These are phyloP conservation scores for Aspergillus fischeri DNA, from an alignment of 2,329 filamentous ascomycete species.

Conservation along the genomic window DNA sequence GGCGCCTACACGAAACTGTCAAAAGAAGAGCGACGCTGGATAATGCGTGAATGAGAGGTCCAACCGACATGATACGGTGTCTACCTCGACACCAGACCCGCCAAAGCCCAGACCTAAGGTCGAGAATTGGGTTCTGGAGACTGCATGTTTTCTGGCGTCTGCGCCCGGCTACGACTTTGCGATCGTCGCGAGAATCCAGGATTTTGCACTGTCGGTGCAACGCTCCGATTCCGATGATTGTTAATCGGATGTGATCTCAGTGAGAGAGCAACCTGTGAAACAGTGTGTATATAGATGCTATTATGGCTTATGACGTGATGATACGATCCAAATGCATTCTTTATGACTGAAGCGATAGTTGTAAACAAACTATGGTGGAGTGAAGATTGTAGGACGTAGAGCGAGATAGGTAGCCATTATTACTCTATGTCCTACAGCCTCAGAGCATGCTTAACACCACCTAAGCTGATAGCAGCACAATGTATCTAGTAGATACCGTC, in stretches of 20 bases:
- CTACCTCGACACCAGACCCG: background rate
- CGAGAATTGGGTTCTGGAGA: background rate
- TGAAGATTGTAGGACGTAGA: background rate
- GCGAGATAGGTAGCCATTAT: background rate
- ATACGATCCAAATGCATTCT: conserved; percentile 11
- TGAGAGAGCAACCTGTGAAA: conserved; percentile 1
- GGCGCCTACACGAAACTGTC: conserved; percentile 44
- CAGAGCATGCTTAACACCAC: background rate
- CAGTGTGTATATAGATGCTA: conserved; percentile 16
- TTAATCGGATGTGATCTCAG: conserved; percentile 2
- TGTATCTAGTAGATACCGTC: background rate
- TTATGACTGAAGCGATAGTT: conserved; percentile 3
- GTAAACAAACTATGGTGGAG: conserved; percentile 7
- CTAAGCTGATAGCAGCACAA: background rate
- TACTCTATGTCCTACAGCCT: background rate
- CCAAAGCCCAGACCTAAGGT: background rate
- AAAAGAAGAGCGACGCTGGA: conserved; percentile 46
- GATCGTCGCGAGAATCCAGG: background rate
- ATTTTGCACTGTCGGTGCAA: background rate
- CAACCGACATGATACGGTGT: background rate
- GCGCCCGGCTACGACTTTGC: conserved; percentile 5
- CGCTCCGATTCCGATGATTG: background rate
- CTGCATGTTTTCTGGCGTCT: background rate
- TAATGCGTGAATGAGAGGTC: conserved; percentile 30
- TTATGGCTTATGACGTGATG: conserved; percentile 23